These are phyloP conservation scores for Coelastrella sp. DNA, from an alignment of 139 green algal species.

Conservation along the genomic window DNA sequence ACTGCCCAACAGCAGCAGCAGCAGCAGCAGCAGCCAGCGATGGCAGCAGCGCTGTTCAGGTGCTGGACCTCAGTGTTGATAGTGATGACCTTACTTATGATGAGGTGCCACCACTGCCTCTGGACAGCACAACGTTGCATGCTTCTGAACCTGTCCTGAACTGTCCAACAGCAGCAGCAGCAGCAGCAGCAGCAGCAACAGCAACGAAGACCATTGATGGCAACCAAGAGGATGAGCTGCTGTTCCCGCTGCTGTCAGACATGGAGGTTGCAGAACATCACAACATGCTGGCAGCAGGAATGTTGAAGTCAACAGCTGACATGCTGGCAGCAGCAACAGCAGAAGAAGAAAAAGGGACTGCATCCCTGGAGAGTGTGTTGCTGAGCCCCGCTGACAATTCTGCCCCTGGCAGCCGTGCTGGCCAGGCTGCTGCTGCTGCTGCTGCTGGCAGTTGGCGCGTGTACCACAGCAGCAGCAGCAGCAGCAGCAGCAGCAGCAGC, in stretches of 20 bases:
- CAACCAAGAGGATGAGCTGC: no score
- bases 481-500: not conserved
- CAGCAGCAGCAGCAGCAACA: not conserved
- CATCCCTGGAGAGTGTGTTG: not conserved
- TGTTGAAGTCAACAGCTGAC: not conserved
- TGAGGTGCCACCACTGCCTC: no score
- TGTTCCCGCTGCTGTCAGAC: no score
- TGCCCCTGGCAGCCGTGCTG: not conserved
- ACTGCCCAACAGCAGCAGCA: not conserved
- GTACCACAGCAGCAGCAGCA: not conserved
- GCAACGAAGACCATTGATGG: no score
- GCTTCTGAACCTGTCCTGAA: no score
- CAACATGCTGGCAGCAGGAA: not conserved
- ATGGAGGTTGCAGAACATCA: no score
- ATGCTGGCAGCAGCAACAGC: not conserved
- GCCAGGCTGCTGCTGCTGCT: not conserved
- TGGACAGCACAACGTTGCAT: no score
- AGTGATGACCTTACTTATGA: no score
- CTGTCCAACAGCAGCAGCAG: constrained; percentile 2
- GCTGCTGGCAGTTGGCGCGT: not conserved
- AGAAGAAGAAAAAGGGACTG: not conserved
- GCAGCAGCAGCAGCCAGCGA: no score
- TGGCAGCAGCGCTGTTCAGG: no score
- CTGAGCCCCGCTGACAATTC: not conserved
- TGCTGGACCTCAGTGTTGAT: no score